A percentile compares a stretch with the other conserved stretches of the same genome.
Conservation (phyloP, 2,329 filamentous ascomycete genomes). For the Mycosphaerella arachidis region DNA sequence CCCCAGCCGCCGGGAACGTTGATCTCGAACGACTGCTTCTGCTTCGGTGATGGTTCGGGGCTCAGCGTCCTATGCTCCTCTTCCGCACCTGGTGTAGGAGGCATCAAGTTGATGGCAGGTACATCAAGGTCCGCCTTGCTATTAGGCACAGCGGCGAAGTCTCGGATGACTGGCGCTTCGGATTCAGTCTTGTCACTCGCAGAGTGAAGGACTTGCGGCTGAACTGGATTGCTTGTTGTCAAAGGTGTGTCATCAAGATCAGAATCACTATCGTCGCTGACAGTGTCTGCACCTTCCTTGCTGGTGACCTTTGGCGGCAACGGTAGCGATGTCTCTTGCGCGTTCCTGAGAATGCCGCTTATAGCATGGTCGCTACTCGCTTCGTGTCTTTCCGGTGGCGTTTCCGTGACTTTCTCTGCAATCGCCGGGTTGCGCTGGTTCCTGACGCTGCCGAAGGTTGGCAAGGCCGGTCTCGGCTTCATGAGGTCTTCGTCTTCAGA, state of each 20-base stretch:
- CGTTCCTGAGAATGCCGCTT: slow-evolving; percentile 53
- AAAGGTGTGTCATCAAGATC: slow-evolving; percentile 13
- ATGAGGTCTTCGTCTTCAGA: slow-evolving; percentile 58
- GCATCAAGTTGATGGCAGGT: slow-evolving; percentile 33
- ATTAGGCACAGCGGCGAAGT: slow-evolving; percentile 18
- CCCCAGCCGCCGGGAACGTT: slow-evolving; percentile 28
- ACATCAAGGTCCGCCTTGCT: slow-evolving; percentile 12
- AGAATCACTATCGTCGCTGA: slow-evolving; percentile 49
- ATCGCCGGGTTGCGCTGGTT: slow-evolving; percentile 41
- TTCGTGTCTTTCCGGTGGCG: slow-evolving; percentile 40
- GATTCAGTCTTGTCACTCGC: not conserved
- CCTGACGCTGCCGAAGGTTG: slow-evolving; percentile 67
- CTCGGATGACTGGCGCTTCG: slow-evolving; percentile 18
- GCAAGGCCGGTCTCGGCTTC: slow-evolving; percentile 69
- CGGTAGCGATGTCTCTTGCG: slow-evolving; percentile 47
- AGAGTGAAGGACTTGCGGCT: slow-evolving; percentile 4
- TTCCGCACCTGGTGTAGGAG: slow-evolving; percentile 34
- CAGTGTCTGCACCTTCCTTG: slow-evolving; percentile 61
- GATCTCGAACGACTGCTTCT: slow-evolving; percentile 22
- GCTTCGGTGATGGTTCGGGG: slow-evolving; percentile 7
- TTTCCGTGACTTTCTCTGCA: slow-evolving; percentile 51
- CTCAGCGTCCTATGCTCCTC: slow-evolving; percentile 20
- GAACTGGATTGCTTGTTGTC: slow-evolving; percentile 8
- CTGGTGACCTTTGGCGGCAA: slow-evolving; percentile 67
- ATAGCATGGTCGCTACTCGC: slow-evolving; percentile 58